Evolutionary conservation across 1,284 basidiomycete genomes (phyloP), one percentile per base, ranked within the genome.

Genomic region (Irpex lacteus): DNA sequence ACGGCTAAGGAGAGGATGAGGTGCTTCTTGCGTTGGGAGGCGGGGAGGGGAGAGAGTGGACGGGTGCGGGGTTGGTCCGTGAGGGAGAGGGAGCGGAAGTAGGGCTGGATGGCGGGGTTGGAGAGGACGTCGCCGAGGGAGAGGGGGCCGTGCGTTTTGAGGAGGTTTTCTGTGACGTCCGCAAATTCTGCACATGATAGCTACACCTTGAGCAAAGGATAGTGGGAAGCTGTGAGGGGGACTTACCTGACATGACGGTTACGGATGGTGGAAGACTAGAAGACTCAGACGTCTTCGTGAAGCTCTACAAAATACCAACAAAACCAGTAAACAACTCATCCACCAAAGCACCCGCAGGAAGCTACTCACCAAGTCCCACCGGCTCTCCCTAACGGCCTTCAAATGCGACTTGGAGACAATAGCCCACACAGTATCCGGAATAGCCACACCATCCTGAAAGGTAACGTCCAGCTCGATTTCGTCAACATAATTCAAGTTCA

Each of bases 341-440:
- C 32, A 6, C 6, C 6, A 34, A 0, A 53, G 47, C 52, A 47
- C 9, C 21, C 44, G 54, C 8, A 44, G n/a, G 40, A 55, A 57
- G 56, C 19, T 3, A 83, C 89, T 72, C 65, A 96, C 94, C 74
- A 96, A 75, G 76, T 96, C 95, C 91, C 93, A 97, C 63, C 95
- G 85, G 61, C 82, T 78, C 66, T 87, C 81, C 75, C 87, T 89
- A 71, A 94, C 83, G 36, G 79, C 79, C 65, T 82, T 77, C 68
- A 96, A 82, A 68, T 91, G 88, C 65, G 89, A 84, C 81, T 96
- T 96, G 53, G 85, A 82, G 34, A 95, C 88, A 56, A 96, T 75
- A 8, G 86, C 94, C 89, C 91, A 96, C 1, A 96, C 92, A 72
- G 94, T 95, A 63, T 88, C 85, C 19, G 83, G 81, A 40, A 72